phyloP scores from a whole-genome alignment of 192 early-diverging fungal species.

The Gryganskiella cystojenkinii region DNA sequence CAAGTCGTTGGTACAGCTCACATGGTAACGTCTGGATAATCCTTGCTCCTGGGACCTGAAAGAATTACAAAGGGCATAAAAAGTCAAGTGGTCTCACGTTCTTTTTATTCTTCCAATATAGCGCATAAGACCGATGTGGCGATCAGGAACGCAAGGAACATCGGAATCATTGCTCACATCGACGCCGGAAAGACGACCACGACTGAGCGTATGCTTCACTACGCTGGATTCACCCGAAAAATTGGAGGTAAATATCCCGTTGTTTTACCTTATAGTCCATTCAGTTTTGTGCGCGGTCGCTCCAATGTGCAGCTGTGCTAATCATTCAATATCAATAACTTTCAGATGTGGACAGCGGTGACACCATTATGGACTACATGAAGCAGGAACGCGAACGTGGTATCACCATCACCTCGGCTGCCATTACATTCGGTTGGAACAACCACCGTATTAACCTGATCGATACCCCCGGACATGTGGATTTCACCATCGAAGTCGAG shows the following conservation, averaged over 20 bases:
- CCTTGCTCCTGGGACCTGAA: too few relatives aligned
- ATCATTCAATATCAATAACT: constrained; percentile 12
- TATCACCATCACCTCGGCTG: constrained; percentile 94
- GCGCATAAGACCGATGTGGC: constrained; percentile 42
- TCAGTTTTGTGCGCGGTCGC: background rate
- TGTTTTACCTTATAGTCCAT: too few relatives aligned
- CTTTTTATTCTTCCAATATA: background rate
- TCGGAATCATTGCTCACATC: constrained; percentile 97
- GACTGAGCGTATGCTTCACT: constrained; percentile 97
- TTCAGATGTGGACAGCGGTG: constrained; percentile 89
- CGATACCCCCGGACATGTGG: constrained; percentile 96
- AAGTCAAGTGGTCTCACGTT: too few relatives aligned
- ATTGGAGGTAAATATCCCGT: constrained; percentile 77
- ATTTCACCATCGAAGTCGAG: constrained; percentile 98
- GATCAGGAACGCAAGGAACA: constrained; percentile 73
- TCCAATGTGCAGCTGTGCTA: background rate
- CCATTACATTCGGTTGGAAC: constrained; percentile 87
- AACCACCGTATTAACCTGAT: constrained; percentile 89
- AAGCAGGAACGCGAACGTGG: constrained; percentile 90
- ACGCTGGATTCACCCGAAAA: constrained; percentile 88
- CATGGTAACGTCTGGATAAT: constrained; percentile 20
- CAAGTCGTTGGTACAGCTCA: constrained; percentile 39
- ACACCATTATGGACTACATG: constrained; percentile 95
- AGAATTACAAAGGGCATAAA: too few relatives aligned
- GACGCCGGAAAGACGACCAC: constrained; percentile 97